Evolutionary conservation across 805 yeast genomes (phyloP), one percentile per base, ranked within the genome.

Genomic region (Tetrapisispora namnaoensis): DNA sequence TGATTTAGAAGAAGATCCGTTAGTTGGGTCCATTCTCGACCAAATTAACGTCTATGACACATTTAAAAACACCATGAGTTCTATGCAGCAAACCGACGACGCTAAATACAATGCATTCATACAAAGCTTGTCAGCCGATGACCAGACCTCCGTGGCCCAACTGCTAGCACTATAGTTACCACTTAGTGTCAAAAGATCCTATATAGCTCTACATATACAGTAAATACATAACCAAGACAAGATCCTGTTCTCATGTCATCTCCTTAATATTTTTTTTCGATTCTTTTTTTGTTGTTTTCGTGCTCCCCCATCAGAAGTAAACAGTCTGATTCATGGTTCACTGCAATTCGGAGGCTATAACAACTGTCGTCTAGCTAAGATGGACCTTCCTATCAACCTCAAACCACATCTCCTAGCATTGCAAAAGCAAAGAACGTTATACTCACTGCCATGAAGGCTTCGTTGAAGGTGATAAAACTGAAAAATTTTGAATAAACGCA

Each of bases 1-100:
- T 44, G 93, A 85, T 9, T 73, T 86, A 42, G 80, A 82, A 42
- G 97, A 90, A 60, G 96, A 85, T 60, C 80, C 96, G 10, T 71
- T 85, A 61, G 77, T 85, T 24, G 83, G 82, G 54, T 83, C 91
- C 1, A 82, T 95, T 3, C 73, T 93, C 44, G 97, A 91, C 60
- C 70, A 73, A 39, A 68, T 89, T 45, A 85, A 91, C 60, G 82
- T 85, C 3, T 88, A 81, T 65, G 72, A 73, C 16, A 77, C 79
- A 2, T 80, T 89, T 65, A 78, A 81, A 49, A 74, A 77, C 18
- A 74, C 77, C 18, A 66, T 86, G 17, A 51, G 70, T 3, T 59
- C 62, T 1, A 60, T 85, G 20, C 82, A 79, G 56, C 72, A 69
- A 30, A 60, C 65, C 9, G 80, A 81, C 53, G 63, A 68, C 0